Base-by-base conservation (phyloP, 73 alveolate species). In the Paraurostyla sp. region DNA sequence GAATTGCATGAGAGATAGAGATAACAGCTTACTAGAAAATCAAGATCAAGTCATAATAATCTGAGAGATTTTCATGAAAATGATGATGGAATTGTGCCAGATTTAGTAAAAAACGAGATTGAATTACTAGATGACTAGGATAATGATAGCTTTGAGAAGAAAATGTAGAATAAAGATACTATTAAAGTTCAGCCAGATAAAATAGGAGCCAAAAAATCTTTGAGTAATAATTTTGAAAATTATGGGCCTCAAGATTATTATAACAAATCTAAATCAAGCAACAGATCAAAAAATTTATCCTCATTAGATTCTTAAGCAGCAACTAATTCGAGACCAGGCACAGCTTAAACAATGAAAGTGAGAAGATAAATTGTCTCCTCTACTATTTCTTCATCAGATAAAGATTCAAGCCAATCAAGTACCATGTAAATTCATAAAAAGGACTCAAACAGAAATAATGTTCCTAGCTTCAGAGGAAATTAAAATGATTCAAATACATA, bases 101-200 rank as follows among this genome's bases (percentile, higher is more conserved):
- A 60, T 60, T 30, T 60, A 60, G 78, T 33, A 9, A 27, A 32
- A 32, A 11, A 60, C 32, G 50, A 30, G 20, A 60, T 60, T 16
- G 78, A 60, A 60, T 13, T 7, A 60, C 23, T 60, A 27, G 78
- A 60, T 60, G n/a, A n/a, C n/a, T n/a, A n/a, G n/a, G n/a, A n/a
- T n/a, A n/a, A n/a, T n/a, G 23, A 60, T 60, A 50, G 78, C 13
- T 29, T 60, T 16, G 78, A 60, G 22, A 20, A 29, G 9, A 29
- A 9, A 60, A 25, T 60, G 9, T 9, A 60, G 78, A 60, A 60
- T 60, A 60, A 33, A 60, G 78, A 60, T 60, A 27, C 49, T 7
- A 29, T 60, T 4, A 60, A 60, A 32, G 78, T 60, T 3, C 50
- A 29, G 3, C 78, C 78, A 13, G 78, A 27, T 27, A 60, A 60